Evolutionary conservation across 1,284 basidiomycete species (phyloP), one percentile per base, ranked within the genome.

Genomic region (Farysia itapuensis): DNA sequence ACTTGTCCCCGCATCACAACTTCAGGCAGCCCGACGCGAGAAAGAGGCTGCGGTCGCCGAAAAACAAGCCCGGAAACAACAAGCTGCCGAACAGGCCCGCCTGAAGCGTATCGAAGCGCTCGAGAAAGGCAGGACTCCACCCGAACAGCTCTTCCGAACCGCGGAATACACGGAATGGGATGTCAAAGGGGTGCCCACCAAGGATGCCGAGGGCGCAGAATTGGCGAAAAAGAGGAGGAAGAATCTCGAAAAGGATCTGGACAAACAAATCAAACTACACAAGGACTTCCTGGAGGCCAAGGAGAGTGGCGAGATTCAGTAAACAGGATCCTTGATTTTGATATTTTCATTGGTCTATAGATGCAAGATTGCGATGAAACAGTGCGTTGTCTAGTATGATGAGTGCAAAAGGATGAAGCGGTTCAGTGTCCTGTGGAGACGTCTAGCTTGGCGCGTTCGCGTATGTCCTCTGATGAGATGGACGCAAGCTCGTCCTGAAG

Each of bases 21-120:
- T 99, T 25, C 84, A 89, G 56, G 86, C 83, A 64, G 86, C 85
- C 0, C 85, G 91, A 36, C 90, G 95, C 50, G 93, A 93, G 73
- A 97, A 96, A 80, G 84, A 85, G n/a, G 85, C 83, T 1, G 81
- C 82, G 32, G 80, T 80, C 1, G 86, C 87, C 43, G 89, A 86
- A 18, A 93, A 93, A 77, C 83, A 83, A 0, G 85, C 84, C 9
- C 87, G 89, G 73, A 93, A 95, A 74, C 87, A 85, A 4, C 87
- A 85, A 0, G 80, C 82, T 7, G 83, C 82, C 3, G 86, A 86
- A 53, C 85, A 84, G 8, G 89, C 86, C 58, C 84, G 85, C 42
- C 82, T 83, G 48, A 91, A 90, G 75, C 76, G 79, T 9, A 71
- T 85, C n/a, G 86, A 86, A 43, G 87, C 86, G 75, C 80, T 98